A percentile compares a stretch with the other conserved stretches of the same genome.
Evolutionary conservation across 2,329 filamentous ascomycete genomes (phyloP).

Genomic region (Ophiocordyceps camponoti-floridani): DNA sequence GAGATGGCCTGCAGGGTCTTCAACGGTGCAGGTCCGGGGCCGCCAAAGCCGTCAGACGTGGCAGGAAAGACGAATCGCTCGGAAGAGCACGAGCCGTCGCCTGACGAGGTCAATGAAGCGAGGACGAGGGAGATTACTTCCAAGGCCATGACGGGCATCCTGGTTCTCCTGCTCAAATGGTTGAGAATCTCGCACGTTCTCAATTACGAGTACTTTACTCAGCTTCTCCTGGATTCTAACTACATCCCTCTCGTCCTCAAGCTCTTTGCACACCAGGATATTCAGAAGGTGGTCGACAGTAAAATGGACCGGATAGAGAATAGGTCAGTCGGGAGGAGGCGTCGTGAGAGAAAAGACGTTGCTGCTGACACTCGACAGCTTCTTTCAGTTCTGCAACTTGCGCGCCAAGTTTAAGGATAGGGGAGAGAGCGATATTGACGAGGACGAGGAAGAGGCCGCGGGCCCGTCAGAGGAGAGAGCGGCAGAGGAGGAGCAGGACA

Average conservation of each 20-base stretch:
- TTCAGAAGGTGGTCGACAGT: slow-evolving; percentile 77
- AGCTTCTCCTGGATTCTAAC: slow-evolving; percentile 84
- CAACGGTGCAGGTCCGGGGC: slow-evolving; percentile 18
- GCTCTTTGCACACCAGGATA: slow-evolving; percentile 83
- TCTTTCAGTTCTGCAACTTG: slow-evolving; percentile 77
- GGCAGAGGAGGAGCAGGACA: slow-evolving; percentile 9
- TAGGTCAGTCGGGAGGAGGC: slow-evolving; percentile 33
- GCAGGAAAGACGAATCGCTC: slow-evolving; percentile 13
- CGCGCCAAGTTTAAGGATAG: slow-evolving; percentile 34
- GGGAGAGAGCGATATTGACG: slow-evolving; percentile 10
- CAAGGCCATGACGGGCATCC: slow-evolving; percentile 79
- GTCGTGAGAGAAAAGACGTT: not conserved
- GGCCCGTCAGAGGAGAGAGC: slow-evolving; percentile 12
- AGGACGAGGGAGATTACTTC: slow-evolving; percentile 72
- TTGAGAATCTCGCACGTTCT: slow-evolving; percentile 86
- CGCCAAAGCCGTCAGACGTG: slow-evolving; percentile 12
- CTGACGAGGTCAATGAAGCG: slow-evolving; percentile 67
- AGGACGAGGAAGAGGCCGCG: slow-evolving; percentile 7
- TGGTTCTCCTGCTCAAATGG: slow-evolving; percentile 88
- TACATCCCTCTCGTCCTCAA: slow-evolving; percentile 87
- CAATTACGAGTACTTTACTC: slow-evolving; percentile 90
- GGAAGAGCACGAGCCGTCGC: slow-evolving; percentile 28
- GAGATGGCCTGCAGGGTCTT: slow-evolving; percentile 19
- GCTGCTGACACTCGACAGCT: slow-evolving; percentile 32
- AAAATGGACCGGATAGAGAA: slow-evolving; percentile 67